A percentile compares a stretch with the other conserved stretches of the same genome.
phyloP scores from a whole-genome alignment of 208 protist genomes.

The Phytomonas francai region DNA sequence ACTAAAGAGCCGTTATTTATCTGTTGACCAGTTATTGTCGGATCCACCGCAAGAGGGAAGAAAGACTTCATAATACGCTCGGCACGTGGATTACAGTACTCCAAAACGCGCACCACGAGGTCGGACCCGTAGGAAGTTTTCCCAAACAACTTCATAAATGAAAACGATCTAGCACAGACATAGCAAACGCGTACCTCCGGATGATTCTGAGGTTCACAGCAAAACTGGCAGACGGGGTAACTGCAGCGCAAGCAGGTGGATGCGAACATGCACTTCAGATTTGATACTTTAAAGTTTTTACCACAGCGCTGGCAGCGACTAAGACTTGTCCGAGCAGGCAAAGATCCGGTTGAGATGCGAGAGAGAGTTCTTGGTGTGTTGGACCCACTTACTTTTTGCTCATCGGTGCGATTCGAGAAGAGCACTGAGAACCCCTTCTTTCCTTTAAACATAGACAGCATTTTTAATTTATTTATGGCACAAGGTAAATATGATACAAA shows the following conservation, averaged over 20 bases:
- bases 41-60: constrained; percentile 38
- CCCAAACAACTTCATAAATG: constrained; percentile 61
- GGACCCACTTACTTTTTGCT: too few species aligned
- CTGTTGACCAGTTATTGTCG: neutral
- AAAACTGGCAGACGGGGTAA: constrained; percentile 45
- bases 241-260: constrained; percentile 46
- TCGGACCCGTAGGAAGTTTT: constrained; percentile 33
- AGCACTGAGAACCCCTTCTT: constrained; percentile 59
- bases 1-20: too few species aligned
- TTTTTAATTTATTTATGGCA: constrained; percentile 18
- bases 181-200: constrained; percentile 44
- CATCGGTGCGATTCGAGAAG: constrained; percentile 22
- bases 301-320: constrained; percentile 49
- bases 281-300: constrained; percentile 24
- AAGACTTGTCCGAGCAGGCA: too few species aligned
- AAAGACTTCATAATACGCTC: constrained; percentile 58
- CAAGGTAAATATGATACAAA: constrained; percentile 4
- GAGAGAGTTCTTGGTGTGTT: too few species aligned
- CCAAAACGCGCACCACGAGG: constrained; percentile 50
- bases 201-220: constrained; percentile 24
- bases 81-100: constrained; percentile 57
- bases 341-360: too few species aligned
- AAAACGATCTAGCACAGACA: constrained; percentile 31
- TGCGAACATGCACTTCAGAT: neutral
- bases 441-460: constrained; percentile 66